Evolutionary conservation across 78 protist species (phyloP).

Genomic region (Guillardia theta): DNA sequence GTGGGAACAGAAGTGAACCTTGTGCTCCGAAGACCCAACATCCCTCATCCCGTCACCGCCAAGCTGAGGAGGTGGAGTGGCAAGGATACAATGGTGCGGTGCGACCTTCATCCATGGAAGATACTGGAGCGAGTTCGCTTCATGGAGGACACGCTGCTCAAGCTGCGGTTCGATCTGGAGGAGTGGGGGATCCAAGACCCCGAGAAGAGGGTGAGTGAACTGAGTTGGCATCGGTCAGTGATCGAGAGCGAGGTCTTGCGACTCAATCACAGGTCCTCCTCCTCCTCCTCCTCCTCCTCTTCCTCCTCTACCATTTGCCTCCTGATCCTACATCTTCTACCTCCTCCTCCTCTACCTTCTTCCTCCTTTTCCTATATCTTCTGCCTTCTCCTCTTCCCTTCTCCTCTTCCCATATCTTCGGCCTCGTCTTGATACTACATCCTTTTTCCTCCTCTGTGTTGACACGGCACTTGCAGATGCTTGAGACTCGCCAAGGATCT

Average conservation of each 20-base stretch:
- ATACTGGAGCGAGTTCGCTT: not conserved
- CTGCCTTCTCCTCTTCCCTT: no score
- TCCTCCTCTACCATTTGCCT: no score
- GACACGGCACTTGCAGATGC: no score
- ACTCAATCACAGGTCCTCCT: not conserved
- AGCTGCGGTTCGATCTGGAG: not conserved
- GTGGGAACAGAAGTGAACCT: not conserved
- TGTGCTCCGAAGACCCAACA: not conserved
- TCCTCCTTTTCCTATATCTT: no score
- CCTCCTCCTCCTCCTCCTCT: no score
- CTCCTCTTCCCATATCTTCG: no score
- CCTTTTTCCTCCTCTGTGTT: no score
- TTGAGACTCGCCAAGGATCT: not conserved
- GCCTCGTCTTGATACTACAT: no score
- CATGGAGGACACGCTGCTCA: not conserved
- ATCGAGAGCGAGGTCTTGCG: not conserved
- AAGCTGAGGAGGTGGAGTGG: not conserved
- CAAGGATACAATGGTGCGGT: not conserved
- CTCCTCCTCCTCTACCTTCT: no score
- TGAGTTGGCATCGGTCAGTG: not conserved
- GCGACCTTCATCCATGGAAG: not conserved
- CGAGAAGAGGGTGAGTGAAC: not conserved
- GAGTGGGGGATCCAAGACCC: not conserved
- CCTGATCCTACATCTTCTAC: no score
- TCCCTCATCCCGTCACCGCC: not conserved